Evolutionary conservation across 352 stramenopile genomes (phyloP).

Genomic region (Phytophthora sp.): DNA sequence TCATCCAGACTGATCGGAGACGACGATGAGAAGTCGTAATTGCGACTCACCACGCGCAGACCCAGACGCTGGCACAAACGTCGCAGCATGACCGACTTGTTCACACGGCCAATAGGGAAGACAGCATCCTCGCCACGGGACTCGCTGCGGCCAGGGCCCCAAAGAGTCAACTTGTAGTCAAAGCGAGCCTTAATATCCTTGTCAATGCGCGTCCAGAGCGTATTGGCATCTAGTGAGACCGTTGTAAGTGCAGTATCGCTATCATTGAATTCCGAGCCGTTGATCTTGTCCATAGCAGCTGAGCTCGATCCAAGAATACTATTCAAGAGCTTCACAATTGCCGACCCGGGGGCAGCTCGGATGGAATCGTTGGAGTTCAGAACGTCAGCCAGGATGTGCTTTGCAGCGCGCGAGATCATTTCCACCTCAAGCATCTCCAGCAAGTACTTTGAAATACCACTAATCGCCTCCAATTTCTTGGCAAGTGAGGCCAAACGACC

Average conservation of each 20-base stretch:
- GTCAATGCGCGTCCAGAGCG: slow-evolving; percentile 66
- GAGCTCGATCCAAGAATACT: slow-evolving; percentile 67
- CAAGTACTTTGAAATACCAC: slow-evolving; percentile 92
- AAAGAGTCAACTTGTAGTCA: slow-evolving; percentile 79
- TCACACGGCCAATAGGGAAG: slow-evolving; percentile 55
- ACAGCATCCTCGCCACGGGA: slow-evolving; percentile 10
- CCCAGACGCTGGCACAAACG: slow-evolving; percentile 94
- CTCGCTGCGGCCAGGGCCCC: slow-evolving; percentile 45
- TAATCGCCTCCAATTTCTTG: slow-evolving; percentile 87
- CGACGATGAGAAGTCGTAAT: slow-evolving; percentile 83
- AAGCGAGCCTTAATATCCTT: slow-evolving; percentile 79
- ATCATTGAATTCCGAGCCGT: slow-evolving; percentile 18
- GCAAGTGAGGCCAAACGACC: slow-evolving; percentile 90
- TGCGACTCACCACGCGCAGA: slow-evolving; percentile 89
- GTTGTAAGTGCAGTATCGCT: slow-evolving; percentile 30
- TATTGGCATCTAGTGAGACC: slow-evolving; percentile 41
- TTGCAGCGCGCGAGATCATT: slow-evolving; percentile 94
- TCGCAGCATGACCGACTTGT: slow-evolving; percentile 88
- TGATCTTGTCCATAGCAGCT: slow-evolving; percentile 11
- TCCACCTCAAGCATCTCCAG: slow-evolving; percentile 96
- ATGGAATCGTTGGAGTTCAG: slow-evolving; percentile 68
- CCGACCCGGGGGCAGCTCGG: slow-evolving; percentile 68
- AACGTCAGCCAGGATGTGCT: slow-evolving; percentile 84
- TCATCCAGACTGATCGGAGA: slow-evolving; percentile 91
- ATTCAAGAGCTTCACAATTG: slow-evolving; percentile 89